phyloP scores from a whole-genome alignment of 306 rosid genomes.

The Cicer arietinum region DNA sequence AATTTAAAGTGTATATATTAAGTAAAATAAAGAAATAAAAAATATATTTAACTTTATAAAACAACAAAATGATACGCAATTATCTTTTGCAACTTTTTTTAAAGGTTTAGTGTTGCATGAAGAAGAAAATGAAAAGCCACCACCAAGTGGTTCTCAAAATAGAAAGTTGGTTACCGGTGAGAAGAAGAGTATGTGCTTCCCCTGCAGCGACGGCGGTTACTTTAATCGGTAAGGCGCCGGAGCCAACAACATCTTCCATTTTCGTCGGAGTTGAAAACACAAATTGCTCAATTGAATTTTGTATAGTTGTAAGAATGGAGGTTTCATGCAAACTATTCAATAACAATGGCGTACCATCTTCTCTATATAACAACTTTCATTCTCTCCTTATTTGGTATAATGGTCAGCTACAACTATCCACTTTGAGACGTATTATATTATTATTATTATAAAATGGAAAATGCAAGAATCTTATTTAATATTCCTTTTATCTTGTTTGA shows the following conservation, averaged over 20 bases:
- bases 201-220: constrained; percentile 34
- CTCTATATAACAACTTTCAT: constrained; percentile 2
- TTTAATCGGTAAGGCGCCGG: constrained; percentile 10
- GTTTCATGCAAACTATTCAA: background rate
- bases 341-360: background rate
- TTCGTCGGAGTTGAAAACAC: background rate
- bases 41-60: too few relatives aligned
- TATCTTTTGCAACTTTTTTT: too few relatives aligned
- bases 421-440: background rate
- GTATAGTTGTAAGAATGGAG: background rate
- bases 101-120: too few relatives aligned
- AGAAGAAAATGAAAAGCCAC: background rate
- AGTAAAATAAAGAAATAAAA: too few relatives aligned
- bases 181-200: constrained; percentile 49
- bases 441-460: background rate
- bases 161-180: constrained; percentile 34
- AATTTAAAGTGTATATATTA: too few relatives aligned
- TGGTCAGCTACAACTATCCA: background rate
- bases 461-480: background rate
- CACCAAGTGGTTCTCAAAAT: background rate
- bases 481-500: background rate
- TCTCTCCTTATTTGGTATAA: background rate
- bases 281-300: background rate
- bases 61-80: too few relatives aligned
- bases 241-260: constrained; percentile 27